These are phyloP conservation scores for Fabrea salina DNA, from an alignment of 169 alveolate species.

Conservation along the genomic window DNA sequence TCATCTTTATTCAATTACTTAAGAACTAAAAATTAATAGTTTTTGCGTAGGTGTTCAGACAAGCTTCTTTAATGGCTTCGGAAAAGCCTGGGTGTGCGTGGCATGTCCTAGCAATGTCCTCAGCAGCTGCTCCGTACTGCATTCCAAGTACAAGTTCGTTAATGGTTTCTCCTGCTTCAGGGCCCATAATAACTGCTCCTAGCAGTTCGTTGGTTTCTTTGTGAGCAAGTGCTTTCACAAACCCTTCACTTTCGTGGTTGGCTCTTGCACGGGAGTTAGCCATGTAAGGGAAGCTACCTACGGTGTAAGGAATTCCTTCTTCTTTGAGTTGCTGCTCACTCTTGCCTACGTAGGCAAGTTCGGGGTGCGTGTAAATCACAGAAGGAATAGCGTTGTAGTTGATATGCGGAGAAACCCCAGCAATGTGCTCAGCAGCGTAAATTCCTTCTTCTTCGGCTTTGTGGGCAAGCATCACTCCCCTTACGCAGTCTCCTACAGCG, in stretches of 20 bases:
- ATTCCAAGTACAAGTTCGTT: conserved; percentile 92
- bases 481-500: conserved; percentile 98
- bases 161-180: conserved; percentile 96
- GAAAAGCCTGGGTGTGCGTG: conserved; percentile 99
- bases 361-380: conserved; percentile 98
- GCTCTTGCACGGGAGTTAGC: conserved; percentile 96
- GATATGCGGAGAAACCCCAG: conserved; percentile 87
- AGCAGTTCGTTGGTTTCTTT: conserved; percentile 90
- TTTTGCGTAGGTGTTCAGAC: conserved; percentile 91
- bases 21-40: conserved; percentile 92
- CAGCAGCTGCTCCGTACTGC: conserved; percentile 95
- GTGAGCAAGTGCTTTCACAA: conserved; percentile 89
- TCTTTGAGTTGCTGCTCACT: conserved; percentile 92
- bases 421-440: conserved; percentile 90
- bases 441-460: conserved; percentile 98
- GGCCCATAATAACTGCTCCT: conserved; percentile 97
- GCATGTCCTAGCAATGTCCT: conserved; percentile 94
- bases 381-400: conserved; percentile 94
- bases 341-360: conserved; percentile 98
- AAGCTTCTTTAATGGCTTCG: conserved; percentile 95
- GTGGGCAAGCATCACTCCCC: conserved; percentile 99
- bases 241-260: conserved; percentile 94
- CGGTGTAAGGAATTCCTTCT: conserved; percentile 66
- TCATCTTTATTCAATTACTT: no score
- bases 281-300: conserved; percentile 93